Evolutionary conservation across 257 asterid species (phyloP), one percentile per base, ranked within the genome.

Genomic region (Euphrasia confusa): DNA sequence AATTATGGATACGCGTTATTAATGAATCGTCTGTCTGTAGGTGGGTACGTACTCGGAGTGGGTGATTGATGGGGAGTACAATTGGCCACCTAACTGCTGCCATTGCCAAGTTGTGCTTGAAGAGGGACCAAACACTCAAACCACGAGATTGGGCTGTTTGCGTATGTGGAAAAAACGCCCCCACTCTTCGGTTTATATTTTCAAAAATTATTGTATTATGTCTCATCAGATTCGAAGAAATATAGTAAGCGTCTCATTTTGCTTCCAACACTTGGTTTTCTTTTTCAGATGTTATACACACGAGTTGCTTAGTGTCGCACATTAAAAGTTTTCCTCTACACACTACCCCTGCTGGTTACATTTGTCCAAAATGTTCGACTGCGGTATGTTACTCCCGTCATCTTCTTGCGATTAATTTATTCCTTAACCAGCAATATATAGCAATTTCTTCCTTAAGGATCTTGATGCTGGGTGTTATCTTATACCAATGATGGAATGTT

Each of bases 61-160:
- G 99, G 99, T 92, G 68, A 86, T 92, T 63, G 97, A 89, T 76
- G 99, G 89, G 61, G 99, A 86, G 70, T 89, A 89, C 80, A 95
- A 92, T 52, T 92, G 99, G 99, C 99, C 99, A 70, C 89, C 95
- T 65, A 86, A 83, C 61, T 92, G 99, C 75, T 88, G 96, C 76
- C 73, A 63, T 62, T 89, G 99, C 78, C 82, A 83, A 68, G 83
- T 78, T 63, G 89, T 64, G 71, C 83, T 92, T 64, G 95, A 76
- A 66, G 97, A 84, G 69, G 90, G 84, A 74, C 60, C 78, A 4
- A 81, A 80, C 68, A 66, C 81, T 68, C 87, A 77, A 70, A 84
- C 88, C 47, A 84, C 95, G 50, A 89, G 99, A 67, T 75, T 92
- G 88, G 99, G 99, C 50, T 92, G 99, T 83, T 78, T 89, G 85